Evolutionary conservation across 1,284 basidiomycete species (phyloP).

Genomic region (Agroathelia rolfsii): DNA sequence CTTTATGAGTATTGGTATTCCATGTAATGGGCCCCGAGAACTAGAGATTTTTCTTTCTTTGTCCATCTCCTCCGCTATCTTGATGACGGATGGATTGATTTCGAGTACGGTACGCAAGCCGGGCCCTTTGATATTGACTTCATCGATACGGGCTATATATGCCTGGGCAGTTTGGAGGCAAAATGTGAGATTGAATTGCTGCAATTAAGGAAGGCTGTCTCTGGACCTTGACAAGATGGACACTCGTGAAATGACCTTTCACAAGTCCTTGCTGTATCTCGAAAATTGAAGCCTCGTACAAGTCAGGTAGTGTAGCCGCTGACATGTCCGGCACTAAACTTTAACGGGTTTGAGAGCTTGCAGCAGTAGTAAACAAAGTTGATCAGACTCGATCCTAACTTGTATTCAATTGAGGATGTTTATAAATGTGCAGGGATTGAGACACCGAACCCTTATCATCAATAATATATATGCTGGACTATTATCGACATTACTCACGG

Average conservation of each 20-base stretch:
- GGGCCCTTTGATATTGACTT: constrained; percentile 60
- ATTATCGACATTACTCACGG: too few species aligned
- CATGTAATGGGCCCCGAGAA: constrained; percentile 48
- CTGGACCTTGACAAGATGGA: constrained; percentile 23
- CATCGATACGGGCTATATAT: constrained; percentile 60
- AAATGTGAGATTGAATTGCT: too few species aligned
- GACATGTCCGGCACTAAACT: too few species aligned
- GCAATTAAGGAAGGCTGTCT: too few species aligned
- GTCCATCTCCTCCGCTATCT: constrained; percentile 44
- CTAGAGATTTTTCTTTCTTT: constrained; percentile 37
- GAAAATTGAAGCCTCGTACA: constrained; percentile 21
- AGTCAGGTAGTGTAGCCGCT: constrained; percentile 18
- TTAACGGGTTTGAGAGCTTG: too few species aligned
- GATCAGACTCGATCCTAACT: too few species aligned
- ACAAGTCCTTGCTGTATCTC: constrained; percentile 21
- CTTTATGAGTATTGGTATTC: constrained; percentile 63
- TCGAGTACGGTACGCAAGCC: constrained; percentile 54
- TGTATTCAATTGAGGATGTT: too few species aligned
- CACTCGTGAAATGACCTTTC: constrained; percentile 18
- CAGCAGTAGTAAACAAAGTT: too few species aligned
- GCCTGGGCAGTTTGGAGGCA: too few species aligned
- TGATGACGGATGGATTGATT: constrained; percentile 47
- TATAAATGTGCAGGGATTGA: too few species aligned
- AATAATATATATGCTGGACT: too few species aligned
- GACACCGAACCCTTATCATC: too few species aligned